phyloP scores from a whole-genome alignment of 2,329 filamentous ascomycete genomes.

The Neonectria ditissima region DNA sequence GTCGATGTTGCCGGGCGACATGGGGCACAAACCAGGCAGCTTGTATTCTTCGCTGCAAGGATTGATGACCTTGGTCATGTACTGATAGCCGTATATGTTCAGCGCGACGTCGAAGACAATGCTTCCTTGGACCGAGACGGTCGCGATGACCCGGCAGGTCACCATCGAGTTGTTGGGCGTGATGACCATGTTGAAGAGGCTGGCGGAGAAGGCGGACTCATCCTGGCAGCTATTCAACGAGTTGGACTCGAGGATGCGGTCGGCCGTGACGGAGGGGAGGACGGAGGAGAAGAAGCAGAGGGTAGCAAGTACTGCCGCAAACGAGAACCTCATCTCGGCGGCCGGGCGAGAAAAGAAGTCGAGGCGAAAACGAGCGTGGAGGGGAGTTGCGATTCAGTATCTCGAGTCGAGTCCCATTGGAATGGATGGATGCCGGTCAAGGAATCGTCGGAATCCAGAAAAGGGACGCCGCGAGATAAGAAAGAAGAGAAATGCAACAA shows the following conservation, averaged over 20 bases:
- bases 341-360: neutral
- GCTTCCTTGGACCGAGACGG: conserved; percentile 83
- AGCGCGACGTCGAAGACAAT: conserved; percentile 82
- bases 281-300: conserved; percentile 31
- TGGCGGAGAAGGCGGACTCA: conserved; percentile 87
- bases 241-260: conserved; percentile 79
- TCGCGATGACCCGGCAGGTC: conserved; percentile 79
- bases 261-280: conserved; percentile 56
- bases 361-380: neutral
- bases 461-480: too few species aligned
- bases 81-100: conserved; percentile 83
- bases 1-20: conserved; percentile 85
- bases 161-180: conserved; percentile 80
- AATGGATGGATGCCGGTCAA: neutral
- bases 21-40: conserved; percentile 85
- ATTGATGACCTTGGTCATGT: conserved; percentile 75
- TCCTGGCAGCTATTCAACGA: conserved; percentile 87
- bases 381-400: neutral
- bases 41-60: conserved; percentile 73
- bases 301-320: conserved; percentile 20
- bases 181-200: conserved; percentile 86
- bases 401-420: neutral
- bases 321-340: conserved; percentile 29
- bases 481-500: neutral
- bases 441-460: neutral